Base-by-base conservation (phyloP, 2,329 filamentous ascomycete genomes). In the Chaetomiaceae sp. region DNA sequence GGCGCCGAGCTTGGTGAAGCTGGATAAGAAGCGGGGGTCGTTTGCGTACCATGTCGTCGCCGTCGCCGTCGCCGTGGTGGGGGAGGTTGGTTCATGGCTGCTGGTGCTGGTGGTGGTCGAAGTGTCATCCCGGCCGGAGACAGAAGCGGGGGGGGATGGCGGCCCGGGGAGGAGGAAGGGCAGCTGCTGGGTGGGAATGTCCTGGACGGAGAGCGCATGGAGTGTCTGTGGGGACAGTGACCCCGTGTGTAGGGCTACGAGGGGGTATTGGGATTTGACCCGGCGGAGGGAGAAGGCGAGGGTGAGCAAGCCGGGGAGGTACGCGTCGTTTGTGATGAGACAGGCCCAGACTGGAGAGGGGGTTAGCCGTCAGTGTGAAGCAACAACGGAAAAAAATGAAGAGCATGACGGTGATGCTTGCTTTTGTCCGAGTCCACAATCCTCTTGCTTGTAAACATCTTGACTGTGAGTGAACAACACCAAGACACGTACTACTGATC, bases 11-110 rank as follows among this genome's bases (percentile, higher is more conserved):
- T 95, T 96, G 68, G 79, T 87, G 89, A 89, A 96, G 75, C 86
- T 90, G 68, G 95, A 88, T 70, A 89, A 85, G 76, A 95, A 95
- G 60, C 90, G 84, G 44, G 85, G 83, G 68, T 95, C 89, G 55
- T 86, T 79, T 62, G 74, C 78, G 72, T 83, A 95, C 44, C 34
- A 39, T 23, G 25, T 8, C 19, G 10, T 19, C 10, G 21, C 19
- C 20, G 14, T 38, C 13, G 27, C 8, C 21, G 12, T 13, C 30
- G 7, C 30, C 14, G 12, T 13, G 25, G 12, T 6, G 12, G 25
- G 25, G 25, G 25, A 27, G 25, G n/a, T n/a, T n/a, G n/a, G n/a
- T n/a, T n/a, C n/a, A n/a, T n/a, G n/a, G n/a, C n/a, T 27, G 12
- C 17, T 20, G 40, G 5, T 10, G 20, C 9, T 19, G 14, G 17